Percentiles rank a stretch among this genome's conserved stretches.
phyloP scores from a whole-genome alignment of 345 rosid species.

The Gossypium bickii region DNA sequence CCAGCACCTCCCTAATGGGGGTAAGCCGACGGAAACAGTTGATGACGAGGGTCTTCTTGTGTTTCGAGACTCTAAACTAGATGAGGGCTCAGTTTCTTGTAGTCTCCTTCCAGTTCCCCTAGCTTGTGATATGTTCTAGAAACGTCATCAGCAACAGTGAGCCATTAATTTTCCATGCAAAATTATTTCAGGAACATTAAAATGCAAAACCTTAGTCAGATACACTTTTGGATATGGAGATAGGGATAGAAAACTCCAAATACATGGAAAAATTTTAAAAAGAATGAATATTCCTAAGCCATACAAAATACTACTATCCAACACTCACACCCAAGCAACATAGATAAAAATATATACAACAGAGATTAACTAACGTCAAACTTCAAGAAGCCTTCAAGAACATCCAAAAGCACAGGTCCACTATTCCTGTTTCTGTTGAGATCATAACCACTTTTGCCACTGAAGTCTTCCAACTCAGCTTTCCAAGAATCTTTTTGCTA shows the following conservation, averaged over 20 bases:
- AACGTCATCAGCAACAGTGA: constrained; percentile 1
- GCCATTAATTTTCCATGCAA: background rate
- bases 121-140: constrained; percentile 62
- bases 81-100: constrained; percentile 47
- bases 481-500: constrained; percentile 94
- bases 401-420: constrained; percentile 82
- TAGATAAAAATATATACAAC: background rate
- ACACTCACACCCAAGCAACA: too few relatives aligned
- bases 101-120: constrained; percentile 64
- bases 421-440: constrained; percentile 80
- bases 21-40: constrained; percentile 79
- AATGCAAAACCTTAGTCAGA: background rate
- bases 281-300: too few relatives aligned
- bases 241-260: too few relatives aligned
- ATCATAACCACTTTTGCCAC: constrained; percentile 74
- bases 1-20: constrained; percentile 77
- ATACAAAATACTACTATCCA: too few relatives aligned
- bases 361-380: constrained; percentile 52
- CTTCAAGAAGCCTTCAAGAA: constrained; percentile 92
- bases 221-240: too few relatives aligned
- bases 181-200: background rate
- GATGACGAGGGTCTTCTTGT: constrained; percentile 61
- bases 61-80: constrained; percentile 63
- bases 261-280: too few relatives aligned
- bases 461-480: constrained; percentile 75